phyloP scores from a whole-genome alignment of 257 asterid genomes.

The Salvia rosmarinus region DNA sequence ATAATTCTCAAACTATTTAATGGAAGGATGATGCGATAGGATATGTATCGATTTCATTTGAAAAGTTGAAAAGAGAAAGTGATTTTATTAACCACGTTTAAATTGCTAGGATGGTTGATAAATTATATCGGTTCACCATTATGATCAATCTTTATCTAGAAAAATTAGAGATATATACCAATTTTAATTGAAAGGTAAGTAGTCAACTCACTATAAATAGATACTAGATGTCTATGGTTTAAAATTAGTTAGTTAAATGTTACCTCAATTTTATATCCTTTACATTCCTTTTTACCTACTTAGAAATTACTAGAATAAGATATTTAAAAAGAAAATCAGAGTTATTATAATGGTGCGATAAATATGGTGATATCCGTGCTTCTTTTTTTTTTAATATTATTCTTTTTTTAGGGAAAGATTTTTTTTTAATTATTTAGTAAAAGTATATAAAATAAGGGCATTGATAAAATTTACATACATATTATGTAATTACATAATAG shows the following conservation, averaged over 20 bases:
- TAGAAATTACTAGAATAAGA: too few relatives aligned
- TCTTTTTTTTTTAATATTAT: too few relatives aligned
- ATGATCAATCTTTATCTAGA: neutral
- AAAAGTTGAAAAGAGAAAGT: neutral
- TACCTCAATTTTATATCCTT: too few relatives aligned
- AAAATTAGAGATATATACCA: neutral
- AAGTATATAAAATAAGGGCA: too few relatives aligned
- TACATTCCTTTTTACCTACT: too few relatives aligned
- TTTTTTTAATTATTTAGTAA: too few relatives aligned
- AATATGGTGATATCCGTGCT: too few relatives aligned
- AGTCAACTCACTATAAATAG: neutral
- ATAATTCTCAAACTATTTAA: slow-evolving; percentile 5
- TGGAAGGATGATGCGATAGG: neutral
- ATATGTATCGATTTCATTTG: neutral
- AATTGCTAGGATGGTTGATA: neutral
- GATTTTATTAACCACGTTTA: slow-evolving; percentile 8
- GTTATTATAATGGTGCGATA: too few relatives aligned
- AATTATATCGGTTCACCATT: neutral
- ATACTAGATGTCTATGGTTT: neutral
- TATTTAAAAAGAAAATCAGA: too few relatives aligned
- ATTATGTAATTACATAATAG: too few relatives aligned
- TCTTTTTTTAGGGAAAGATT: too few relatives aligned
- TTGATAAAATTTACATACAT: too few relatives aligned
- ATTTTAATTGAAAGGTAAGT: neutral
- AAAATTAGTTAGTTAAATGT: neutral